These are phyloP conservation scores for Malus hybrid DNA, from an alignment of 331 rosid genomes.

Conservation along the genomic window DNA sequence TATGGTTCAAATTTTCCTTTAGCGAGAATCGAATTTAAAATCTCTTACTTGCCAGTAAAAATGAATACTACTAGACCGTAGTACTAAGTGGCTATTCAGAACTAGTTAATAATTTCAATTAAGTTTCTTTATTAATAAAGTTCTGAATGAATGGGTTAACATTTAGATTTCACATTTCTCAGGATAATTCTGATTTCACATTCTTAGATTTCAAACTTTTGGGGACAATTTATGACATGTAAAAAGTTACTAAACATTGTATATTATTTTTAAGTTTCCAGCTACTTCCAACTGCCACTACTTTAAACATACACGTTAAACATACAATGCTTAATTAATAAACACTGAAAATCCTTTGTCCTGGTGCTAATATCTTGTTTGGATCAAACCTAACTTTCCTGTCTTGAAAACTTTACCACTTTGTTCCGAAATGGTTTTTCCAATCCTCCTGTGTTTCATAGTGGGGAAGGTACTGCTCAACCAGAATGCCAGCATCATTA, in stretches of 20 bases:
- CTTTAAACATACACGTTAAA: too few species aligned
- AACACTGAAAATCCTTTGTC: constrained; percentile 57
- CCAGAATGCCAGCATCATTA: constrained; percentile 22
- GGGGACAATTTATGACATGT: neutral
- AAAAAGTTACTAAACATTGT: neutral
- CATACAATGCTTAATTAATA: neutral
- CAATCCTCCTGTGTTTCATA: constrained; percentile 39
- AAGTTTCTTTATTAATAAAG: neutral
- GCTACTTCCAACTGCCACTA: too few species aligned
- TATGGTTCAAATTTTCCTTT: too few species aligned
- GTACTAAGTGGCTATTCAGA: too few species aligned
- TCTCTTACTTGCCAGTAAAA: too few species aligned
- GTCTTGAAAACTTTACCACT: constrained; percentile 41
- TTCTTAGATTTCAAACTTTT: neutral
- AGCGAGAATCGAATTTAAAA: too few species aligned
- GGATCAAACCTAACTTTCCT: constrained; percentile 67
- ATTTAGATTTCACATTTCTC: neutral
- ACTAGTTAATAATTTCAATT: too few species aligned
- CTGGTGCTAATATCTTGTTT: constrained; percentile 54
- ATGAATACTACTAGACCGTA: too few species aligned
- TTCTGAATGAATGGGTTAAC: neutral
- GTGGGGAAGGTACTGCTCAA: constrained; percentile 56
- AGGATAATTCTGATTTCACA: neutral
- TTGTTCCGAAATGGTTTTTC: constrained; percentile 54
- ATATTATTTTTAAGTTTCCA: neutral